phyloP scores from a whole-genome alignment of 2,329 filamentous ascomycete species.

The Aspergillus udagawae region DNA sequence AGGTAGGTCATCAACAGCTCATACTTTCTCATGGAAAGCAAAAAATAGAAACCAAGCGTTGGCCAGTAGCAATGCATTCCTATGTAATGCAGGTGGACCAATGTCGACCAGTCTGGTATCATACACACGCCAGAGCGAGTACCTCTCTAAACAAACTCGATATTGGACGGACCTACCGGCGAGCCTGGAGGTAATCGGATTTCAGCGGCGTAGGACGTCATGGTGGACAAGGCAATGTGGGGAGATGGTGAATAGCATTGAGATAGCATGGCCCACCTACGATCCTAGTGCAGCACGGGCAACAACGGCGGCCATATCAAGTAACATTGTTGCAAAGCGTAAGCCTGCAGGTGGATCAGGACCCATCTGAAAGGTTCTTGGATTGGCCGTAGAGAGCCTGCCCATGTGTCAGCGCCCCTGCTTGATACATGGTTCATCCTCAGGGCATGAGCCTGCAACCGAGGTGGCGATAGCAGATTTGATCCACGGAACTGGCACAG shows the following conservation, averaged over 20 bases:
- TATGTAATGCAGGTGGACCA: conserved; percentile 7
- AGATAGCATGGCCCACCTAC: not conserved
- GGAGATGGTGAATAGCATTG: not conserved
- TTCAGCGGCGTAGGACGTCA: conserved; percentile 15
- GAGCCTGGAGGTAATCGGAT: conserved; percentile 12
- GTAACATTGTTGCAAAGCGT: conserved; percentile 11
- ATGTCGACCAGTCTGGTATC: conserved; percentile 5
- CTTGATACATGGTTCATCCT: not conserved
- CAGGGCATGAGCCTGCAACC: not conserved
- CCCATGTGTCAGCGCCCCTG: conserved; percentile 8
- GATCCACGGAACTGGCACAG: not conserved
- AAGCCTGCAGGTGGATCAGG: conserved; percentile 13
- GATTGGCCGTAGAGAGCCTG: conserved; percentile 9
- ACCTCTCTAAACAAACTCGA: conserved; percentile 5
- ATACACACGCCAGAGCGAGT: conserved; percentile 3
- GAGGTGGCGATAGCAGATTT: not conserved
- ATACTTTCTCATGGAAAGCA: conserved; percentile 7
- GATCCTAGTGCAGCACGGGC: not conserved
- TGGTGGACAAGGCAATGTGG: conserved; percentile 11
- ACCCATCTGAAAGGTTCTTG: conserved; percentile 7
- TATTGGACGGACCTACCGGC: conserved; percentile 11
- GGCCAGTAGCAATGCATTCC: conserved; percentile 11
- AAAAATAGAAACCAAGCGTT: conserved; percentile 15
- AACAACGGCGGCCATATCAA: conserved; percentile 6
- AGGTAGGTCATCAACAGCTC: conserved; percentile 5